phyloP scores from a whole-genome alignment of 108 stramenopile species.

The Conticribra weissflogii region DNA sequence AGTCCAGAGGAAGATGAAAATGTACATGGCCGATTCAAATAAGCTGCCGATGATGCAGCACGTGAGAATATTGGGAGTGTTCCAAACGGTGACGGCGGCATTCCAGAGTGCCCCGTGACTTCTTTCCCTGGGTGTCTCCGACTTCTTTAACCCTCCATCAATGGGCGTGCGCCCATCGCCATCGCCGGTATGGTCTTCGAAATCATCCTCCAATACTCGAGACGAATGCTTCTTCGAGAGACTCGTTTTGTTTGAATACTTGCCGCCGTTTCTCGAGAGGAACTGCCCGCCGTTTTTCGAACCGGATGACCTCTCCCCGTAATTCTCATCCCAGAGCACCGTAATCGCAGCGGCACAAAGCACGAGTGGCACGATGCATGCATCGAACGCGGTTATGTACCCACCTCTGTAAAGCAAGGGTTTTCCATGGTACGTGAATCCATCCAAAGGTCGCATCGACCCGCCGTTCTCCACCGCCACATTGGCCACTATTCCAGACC shows the following conservation, averaged over 20 bases:
- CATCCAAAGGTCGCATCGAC: constrained; percentile 27
- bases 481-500: constrained; percentile 88
- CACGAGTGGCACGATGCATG: constrained; percentile 78
- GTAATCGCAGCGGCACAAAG: constrained; percentile 67
- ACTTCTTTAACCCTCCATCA: too few relatives aligned
- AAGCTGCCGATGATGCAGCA: constrained; percentile 85
- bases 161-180: too few relatives aligned
- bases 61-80: constrained; percentile 72
- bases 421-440: too few relatives aligned
- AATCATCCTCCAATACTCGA: constrained; percentile 9
- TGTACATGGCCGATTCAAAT: constrained; percentile 93
- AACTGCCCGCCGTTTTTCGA: too few relatives aligned
- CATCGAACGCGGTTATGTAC: constrained; percentile 93
- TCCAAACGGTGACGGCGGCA: constrained; percentile 61
- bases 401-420: constrained; percentile 67
- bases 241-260: too few relatives aligned
- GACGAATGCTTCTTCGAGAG: constrained; percentile 40
- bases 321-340: constrained; percentile 93
- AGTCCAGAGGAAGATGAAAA: constrained; percentile 98
- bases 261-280: too few relatives aligned
- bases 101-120: constrained; percentile 39
- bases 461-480: constrained; percentile 49
- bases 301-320: too few relatives aligned
- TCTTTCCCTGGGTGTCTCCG: constrained; percentile 4
- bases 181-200: not conserved